Base-by-base conservation (phyloP, 345 rosid species). In the Microthlaspi erraticum region DNA sequence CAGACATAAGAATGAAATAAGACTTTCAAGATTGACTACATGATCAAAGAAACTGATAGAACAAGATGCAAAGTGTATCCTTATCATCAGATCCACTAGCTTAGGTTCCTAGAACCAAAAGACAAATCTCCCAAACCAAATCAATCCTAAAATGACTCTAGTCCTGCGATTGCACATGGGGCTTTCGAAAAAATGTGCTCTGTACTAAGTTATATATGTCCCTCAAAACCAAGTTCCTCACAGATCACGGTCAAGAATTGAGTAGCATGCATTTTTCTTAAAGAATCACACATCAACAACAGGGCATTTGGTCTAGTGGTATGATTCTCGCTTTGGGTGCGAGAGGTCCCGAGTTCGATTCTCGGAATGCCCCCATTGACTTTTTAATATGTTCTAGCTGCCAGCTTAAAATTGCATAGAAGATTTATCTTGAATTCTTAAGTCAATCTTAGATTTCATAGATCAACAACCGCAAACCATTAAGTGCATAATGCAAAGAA, bases 281-380 rank as follows among this genome's bases (percentile, higher is more conserved):
- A 38, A 3, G n/a, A n/a, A n/a, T n/a, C n/a, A n/a, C n/a, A n/a
- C n/a, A n/a, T n/a, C n/a, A 29, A 29, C 32, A 29, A 29, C 32
- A n/a, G 86, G 86, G 92, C 90, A 86, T 87, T 91, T 88, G 87
- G 88, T 88, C 88, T 85, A 83, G 86, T 88, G 89, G 85, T 74
- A 87, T 82, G 86, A 88, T 87, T 85, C 88, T 90, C 87, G 87
- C 92, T 90, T 88, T 55, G 87, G 87, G 86, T 88, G 87, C 84
- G 82, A 85, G 87, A 87, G 87, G 90, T 85, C 96, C 88, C 89
- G 83, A 84, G 88, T 88, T 87, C 86, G 61, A 91, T 48, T 48
- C 53, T 48, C 53, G 29, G 53, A 53, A 53, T 53, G 38, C 57
- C 57, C 36, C 36, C 11, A n/a, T 26, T 26, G 23, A 20, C 4